Conservation (phyloP, 164 flowering plant genomes). For the Vitis rupestris region DNA sequence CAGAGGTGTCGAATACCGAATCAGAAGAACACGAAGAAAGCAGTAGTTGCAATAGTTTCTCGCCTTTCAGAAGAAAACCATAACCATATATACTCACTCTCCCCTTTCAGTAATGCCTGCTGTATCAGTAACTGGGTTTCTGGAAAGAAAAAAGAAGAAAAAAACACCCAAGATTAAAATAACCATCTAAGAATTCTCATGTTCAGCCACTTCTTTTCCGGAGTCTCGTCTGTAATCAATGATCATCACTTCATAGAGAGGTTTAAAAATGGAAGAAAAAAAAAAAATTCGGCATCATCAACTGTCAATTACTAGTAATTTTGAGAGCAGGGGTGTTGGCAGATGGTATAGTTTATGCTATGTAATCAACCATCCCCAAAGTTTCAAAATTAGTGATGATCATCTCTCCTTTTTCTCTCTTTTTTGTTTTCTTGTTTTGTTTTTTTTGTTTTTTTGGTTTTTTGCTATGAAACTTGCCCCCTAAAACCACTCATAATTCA, state of each 20-base stretch:
- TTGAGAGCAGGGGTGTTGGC: too few relatives aligned
- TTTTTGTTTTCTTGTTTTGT: not conserved
- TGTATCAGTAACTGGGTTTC: constrained; percentile 6
- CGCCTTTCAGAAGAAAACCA: constrained; percentile 28
- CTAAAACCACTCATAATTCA: constrained; percentile 1
- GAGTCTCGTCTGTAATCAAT: constrained; percentile 4
- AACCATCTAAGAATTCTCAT: constrained; percentile 7
- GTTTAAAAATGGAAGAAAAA: not conserved
- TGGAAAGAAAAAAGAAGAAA: not conserved
- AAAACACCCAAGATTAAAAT: constrained; percentile 6
- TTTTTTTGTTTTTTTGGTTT: too few relatives aligned
- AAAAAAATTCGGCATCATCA: too few relatives aligned
- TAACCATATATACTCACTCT: not conserved
- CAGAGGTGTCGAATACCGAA: constrained; percentile 34
- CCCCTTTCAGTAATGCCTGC: not conserved
- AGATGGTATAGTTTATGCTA: too few relatives aligned
- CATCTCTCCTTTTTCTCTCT: not conserved
- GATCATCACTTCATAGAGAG: constrained; percentile 7
- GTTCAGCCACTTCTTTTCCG: constrained; percentile 7
- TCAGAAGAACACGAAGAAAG: constrained; percentile 50
- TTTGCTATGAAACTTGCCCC: not conserved
- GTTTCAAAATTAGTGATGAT: not conserved
- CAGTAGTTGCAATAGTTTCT: constrained; percentile 50
- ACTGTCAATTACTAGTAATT: too few relatives aligned
- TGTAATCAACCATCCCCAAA: too few relatives aligned